These are phyloP conservation scores for Corynespora cassiicola DNA, from an alignment of 2,329 filamentous ascomycete species.

Conservation along the genomic window DNA sequence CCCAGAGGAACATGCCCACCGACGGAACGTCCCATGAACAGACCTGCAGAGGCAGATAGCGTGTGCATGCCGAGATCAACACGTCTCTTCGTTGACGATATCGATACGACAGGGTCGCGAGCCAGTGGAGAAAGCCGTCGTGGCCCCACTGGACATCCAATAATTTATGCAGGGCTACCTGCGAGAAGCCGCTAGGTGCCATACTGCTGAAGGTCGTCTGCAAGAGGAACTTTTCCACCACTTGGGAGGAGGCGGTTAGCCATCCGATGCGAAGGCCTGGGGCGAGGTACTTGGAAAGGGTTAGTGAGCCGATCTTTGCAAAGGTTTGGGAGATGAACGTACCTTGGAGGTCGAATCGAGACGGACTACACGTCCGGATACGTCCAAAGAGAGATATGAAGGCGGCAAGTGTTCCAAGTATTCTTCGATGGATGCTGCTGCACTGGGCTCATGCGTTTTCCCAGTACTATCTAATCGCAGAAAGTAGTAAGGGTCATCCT, in stretches of 20 bases:
- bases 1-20: too few relatives aligned
- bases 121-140: constrained; percentile 35
- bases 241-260: constrained; percentile 32
- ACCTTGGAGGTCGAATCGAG: constrained; percentile 38
- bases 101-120: constrained; percentile 24
- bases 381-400: constrained; percentile 45
- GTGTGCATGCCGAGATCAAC: too few relatives aligned
- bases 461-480: constrained; percentile 23
- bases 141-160: constrained; percentile 42
- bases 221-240: constrained; percentile 32
- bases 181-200: constrained; percentile 31
- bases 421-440: constrained; percentile 1
- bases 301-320: too few relatives aligned
- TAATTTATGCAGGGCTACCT: constrained; percentile 38
- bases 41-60: too few relatives aligned
- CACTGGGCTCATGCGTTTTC: too few relatives aligned
- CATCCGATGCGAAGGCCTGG: constrained; percentile 40
- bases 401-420: constrained; percentile 18
- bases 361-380: constrained; percentile 37
- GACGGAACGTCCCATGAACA: too few relatives aligned
- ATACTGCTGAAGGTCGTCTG: constrained; percentile 26
- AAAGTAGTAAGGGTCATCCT: constrained; percentile 41
- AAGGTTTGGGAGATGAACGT: too few relatives aligned
- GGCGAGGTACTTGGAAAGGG: constrained; percentile 42
- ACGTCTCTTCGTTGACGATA: too few relatives aligned